These are phyloP conservation scores for Acacia concinna DNA, from an alignment of 331 rosid species.

Conservation along the genomic window DNA sequence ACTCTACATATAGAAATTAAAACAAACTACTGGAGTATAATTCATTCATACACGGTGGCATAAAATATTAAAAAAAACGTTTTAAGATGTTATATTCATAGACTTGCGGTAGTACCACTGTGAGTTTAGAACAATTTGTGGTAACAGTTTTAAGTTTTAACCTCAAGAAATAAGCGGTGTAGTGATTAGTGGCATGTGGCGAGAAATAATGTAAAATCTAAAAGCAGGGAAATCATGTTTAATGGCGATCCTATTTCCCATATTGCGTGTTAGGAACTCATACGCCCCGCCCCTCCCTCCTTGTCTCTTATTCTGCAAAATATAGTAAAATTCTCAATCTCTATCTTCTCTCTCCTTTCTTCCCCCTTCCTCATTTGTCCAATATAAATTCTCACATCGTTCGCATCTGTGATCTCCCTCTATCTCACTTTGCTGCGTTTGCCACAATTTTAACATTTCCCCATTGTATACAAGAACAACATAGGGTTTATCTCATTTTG, in stretches of 20 bases:
- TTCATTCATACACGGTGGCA: no score
- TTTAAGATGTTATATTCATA: no score
- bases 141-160: no score
- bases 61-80: neutral
- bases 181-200: neutral
- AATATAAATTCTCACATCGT: constrained; percentile 27
- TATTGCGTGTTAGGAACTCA: constrained; percentile 44
- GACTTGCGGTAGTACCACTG: no score
- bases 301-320: neutral
- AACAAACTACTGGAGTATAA: no score
- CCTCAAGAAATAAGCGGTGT: neutral
- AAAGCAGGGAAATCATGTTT: constrained; percentile 11
- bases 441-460: constrained; percentile 29
- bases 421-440: constrained; percentile 26
- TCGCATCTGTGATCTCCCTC: constrained; percentile 23
- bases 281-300: constrained; percentile 13
- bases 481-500: constrained; percentile 49
- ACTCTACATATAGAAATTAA: no score
- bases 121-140: neutral
- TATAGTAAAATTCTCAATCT: neutral
- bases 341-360: neutral
- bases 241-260: neutral
- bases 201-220: neutral
- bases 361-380: neutral
- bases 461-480: constrained; percentile 10